Base-by-base conservation (phyloP, 768 basidiomycete species). In the Antrodiella citrinella region DNA sequence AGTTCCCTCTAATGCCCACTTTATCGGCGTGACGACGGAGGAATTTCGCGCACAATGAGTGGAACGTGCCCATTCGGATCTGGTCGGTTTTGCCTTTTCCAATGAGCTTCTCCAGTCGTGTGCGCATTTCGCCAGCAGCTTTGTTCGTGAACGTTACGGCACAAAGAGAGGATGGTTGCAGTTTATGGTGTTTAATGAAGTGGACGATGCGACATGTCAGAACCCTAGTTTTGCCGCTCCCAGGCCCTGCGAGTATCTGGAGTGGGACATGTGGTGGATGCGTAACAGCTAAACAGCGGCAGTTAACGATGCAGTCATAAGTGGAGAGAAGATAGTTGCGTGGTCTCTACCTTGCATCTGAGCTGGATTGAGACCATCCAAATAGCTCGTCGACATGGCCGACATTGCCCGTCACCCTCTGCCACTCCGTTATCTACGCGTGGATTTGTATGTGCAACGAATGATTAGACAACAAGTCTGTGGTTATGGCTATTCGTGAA, bases 141-240 rank as follows among this genome's bases (percentile, higher is more conserved):
- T 91, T 91, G 69, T 91, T 91, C 9, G 91, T 92, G 64, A 93
- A 95, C 0, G 80, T 95, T 10, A 93, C 86, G 2, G 84, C 83
- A 58, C 83, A 85, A 65, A 89, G 84, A 15, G 78, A 70, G 3
- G 72, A 69, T 1, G 86, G 77, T 10, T 71, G 60, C 9, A 84
- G 59, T 21, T 57, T 57, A 57, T 81, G 76, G 23, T 72, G 62
- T 4, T 77, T 61, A 45, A 87, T 80, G 19, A 89, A 68, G 61
- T 85, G 70, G 3, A 80, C 84, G 43, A 87, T 81, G 13, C 86
- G 74, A 44, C 80, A 77, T 3, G 81, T 86, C 21, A 88, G 62
- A 21, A 86, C 81, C 64, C 77, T 82, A 0, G 83, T 85, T 62
- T 85, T 85, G 20, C 86, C 88, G 58, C 86, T 77, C n/a, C 77